Base-by-base conservation (phyloP, 768 basidiomycete genomes). In the Chiua virens region DNA sequence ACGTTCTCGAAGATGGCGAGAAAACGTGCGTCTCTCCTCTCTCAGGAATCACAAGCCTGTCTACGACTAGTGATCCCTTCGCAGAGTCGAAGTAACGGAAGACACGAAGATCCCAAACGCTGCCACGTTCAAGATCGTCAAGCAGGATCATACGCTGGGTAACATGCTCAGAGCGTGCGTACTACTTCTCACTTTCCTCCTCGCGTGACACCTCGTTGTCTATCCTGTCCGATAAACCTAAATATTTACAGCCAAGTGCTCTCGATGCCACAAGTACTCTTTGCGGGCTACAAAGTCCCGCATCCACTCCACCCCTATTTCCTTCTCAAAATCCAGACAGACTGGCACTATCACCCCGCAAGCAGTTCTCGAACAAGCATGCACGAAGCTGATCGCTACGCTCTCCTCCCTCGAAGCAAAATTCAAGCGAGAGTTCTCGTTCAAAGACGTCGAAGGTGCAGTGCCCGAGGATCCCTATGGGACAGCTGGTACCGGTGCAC, bases 21-120 rank as follows among this genome's bases (percentile, higher is more conserved):
- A 89, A 87, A 75, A 75, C 85, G 95, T 98, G 77, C 77, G 93
- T 86, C 39, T 49, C 40, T 25, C n/a, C n/a, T 30, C 15, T 50
- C 20, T 28, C 18, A n/a, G 25, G 32, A 45, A 43, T 38, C 21
- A 9, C 27, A 10, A 25, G 3, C 18, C 30, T 20, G 7, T 46
- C 48, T 37, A 34, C 49, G 42, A 30, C 47, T 52, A 34, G 42
- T 46, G n/a, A 49, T 48, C 32, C 36, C 42, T 25, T 50, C 21
- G n/a, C 65, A 98, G 95, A 40, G 84, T 98, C 49, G 90, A 93
- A 62, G 78, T 98, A 39, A 83, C 80, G 0, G 95, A 98, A 71
- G 97, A 99, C 72, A 95, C 92, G 39, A 98, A 97, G 74, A 92
- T 98, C 54, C 95, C 95, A 0, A 97, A 98, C 62, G 94, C 97